phyloP scores from a whole-genome alignment of 345 rosid genomes.

The Rhizophora apiculata region DNA sequence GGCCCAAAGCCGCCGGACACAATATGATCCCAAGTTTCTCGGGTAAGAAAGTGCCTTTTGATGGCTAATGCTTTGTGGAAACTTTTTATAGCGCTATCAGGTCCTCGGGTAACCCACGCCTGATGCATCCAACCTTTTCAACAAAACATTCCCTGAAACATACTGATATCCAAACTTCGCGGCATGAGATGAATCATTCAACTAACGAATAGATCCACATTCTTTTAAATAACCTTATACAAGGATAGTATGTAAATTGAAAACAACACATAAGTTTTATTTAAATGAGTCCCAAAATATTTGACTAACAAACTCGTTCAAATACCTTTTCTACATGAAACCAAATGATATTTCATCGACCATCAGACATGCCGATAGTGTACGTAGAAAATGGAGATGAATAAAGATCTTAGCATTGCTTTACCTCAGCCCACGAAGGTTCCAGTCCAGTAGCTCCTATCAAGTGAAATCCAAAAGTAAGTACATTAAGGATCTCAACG shows the following conservation, averaged over 20 bases:
- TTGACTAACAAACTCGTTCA: neutral
- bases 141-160: no score
- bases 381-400: neutral
- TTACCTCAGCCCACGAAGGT: constrained; percentile 85
- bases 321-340: neutral
- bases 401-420: neutral
- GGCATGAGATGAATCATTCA: no score
- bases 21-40: no score
- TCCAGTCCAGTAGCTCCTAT: constrained; percentile 76
- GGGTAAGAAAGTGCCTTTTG: no score
- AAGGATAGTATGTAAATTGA: neutral
- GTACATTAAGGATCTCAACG: neutral
- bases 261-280: neutral
- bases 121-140: constrained; percentile 16
- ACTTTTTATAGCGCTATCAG: constrained; percentile 68
- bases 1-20: no score
- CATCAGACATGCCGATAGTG: neutral
- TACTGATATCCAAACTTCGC: no score
- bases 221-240: neutral
- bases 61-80: constrained; percentile 59
- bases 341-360: neutral
- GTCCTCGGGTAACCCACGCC: constrained; percentile 96
- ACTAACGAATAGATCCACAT: no score
- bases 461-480: constrained; percentile 14
- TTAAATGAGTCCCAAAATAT: neutral